Evolutionary conservation across 2,329 filamentous ascomycete genomes (phyloP).

Genomic region (Nectriaceae sp.): DNA sequence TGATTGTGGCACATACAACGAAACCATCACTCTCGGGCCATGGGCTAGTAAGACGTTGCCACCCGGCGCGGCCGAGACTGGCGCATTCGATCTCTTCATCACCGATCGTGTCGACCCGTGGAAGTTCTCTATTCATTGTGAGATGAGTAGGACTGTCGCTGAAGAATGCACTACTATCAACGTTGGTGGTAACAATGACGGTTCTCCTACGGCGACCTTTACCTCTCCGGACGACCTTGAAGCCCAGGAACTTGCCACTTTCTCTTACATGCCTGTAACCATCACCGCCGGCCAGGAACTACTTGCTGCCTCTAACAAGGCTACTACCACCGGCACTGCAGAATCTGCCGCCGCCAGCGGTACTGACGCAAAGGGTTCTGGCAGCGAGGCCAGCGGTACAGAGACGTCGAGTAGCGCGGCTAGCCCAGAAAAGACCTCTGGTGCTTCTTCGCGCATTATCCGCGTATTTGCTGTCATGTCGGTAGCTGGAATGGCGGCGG

Average conservation of each 20-base stretch:
- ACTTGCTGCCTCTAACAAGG: not conserved
- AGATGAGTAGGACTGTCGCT: constrained; percentile 6
- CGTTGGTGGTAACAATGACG: constrained; percentile 7
- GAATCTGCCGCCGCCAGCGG: not conserved
- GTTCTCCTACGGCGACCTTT: constrained; percentile 3
- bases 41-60: constrained; percentile 15
- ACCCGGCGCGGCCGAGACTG: constrained; percentile 5
- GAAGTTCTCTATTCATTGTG: constrained; percentile 3
- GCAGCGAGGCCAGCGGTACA: not conserved
- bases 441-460: not conserved
- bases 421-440: not conserved
- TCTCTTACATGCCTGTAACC: not conserved
- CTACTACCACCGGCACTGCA: not conserved
- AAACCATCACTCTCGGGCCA: constrained; percentile 7
- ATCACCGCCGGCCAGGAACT: not conserved
- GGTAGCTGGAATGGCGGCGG: not conserved
- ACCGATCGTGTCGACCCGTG: not conserved
- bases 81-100: constrained; percentile 5
- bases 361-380: not conserved
- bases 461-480: not conserved
- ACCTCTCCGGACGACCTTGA: not conserved
- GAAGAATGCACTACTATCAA: constrained; percentile 6
- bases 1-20: constrained; percentile 5
- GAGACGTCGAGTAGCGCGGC: not conserved
- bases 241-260: not conserved